Percentiles rank a stretch among this genome's conserved stretches.
These are phyloP conservation scores for Blastobotrys malaysiensis DNA, from an alignment of 1,139 yeast species.

Conservation along the genomic window DNA sequence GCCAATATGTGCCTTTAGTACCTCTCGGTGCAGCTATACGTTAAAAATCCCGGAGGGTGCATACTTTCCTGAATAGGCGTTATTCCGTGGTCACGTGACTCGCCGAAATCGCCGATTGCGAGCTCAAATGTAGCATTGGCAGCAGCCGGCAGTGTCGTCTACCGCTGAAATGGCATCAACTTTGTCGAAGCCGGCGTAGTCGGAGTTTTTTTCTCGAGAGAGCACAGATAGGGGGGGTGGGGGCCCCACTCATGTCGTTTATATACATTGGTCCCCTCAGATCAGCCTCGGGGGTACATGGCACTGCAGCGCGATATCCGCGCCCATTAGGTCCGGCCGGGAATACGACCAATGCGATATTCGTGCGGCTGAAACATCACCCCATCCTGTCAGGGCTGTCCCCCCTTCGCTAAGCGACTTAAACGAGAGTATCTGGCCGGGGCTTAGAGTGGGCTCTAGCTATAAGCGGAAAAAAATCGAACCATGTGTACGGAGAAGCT, in stretches of 20 bases:
- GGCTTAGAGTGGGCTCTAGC: neutral
- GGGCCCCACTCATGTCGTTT: neutral
- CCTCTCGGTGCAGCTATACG: too few species aligned
- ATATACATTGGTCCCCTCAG: too few species aligned
- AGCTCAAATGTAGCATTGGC: too few species aligned
- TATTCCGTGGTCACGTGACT: neutral
- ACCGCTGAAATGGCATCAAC: too few species aligned
- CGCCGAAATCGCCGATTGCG: neutral
- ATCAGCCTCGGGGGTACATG: too few species aligned
- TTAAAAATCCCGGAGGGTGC: too few species aligned
- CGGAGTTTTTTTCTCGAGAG: too few species aligned
- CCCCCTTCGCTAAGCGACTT: neutral
- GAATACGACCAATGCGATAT: neutral
- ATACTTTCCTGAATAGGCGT: neutral
- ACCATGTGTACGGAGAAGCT: neutral
- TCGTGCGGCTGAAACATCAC: neutral
- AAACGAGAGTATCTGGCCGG: neutral
- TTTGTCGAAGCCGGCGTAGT: too few species aligned
- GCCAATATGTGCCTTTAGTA: neutral
- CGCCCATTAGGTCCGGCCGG: neutral
- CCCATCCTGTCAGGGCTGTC: neutral
- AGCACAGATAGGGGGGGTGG: neutral
- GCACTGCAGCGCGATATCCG: too few species aligned
- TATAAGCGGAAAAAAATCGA: neutral
- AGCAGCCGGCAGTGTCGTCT: too few species aligned